phyloP scores from a whole-genome alignment of 2,329 filamentous ascomycete species.

The Teratosphaeria viscida region DNA sequence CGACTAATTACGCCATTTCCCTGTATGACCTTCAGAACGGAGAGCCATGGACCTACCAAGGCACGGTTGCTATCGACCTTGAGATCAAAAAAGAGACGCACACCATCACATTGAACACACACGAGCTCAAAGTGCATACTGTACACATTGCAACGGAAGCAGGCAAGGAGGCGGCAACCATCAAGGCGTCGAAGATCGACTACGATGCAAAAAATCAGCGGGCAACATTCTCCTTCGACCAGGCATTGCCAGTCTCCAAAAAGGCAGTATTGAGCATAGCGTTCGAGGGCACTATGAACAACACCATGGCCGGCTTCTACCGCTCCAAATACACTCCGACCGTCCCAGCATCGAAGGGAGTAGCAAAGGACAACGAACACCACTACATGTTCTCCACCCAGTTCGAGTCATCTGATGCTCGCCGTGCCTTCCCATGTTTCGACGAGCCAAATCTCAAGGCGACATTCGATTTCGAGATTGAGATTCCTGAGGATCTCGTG shows the following conservation, averaged over 20 bases:
- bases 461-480: slow-evolving; percentile 86
- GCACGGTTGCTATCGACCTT: slow-evolving; percentile 69
- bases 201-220: slow-evolving; percentile 81
- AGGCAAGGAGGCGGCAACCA: slow-evolving; percentile 46
- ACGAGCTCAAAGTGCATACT: slow-evolving; percentile 67
- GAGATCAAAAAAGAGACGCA: slow-evolving; percentile 61
- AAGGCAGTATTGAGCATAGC: slow-evolving; percentile 58
- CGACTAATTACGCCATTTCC: slow-evolving; percentile 74
- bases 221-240: slow-evolving; percentile 64
- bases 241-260: slow-evolving; percentile 57
- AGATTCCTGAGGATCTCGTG: slow-evolving; percentile 77
- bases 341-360: slow-evolving; percentile 60
- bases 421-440: slow-evolving; percentile 92
- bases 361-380: slow-evolving; percentile 59
- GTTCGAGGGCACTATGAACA: slow-evolving; percentile 77
- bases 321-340: slow-evolving; percentile 85
- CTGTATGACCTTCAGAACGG: slow-evolving; percentile 67
- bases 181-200: slow-evolving; percentile 56
- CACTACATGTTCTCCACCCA: slow-evolving; percentile 75
- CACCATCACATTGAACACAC: slow-evolving; percentile 72
- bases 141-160: slow-evolving; percentile 52
- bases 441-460: slow-evolving; percentile 97
- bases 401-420: slow-evolving; percentile 92
- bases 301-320: slow-evolving; percentile 92
- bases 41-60: slow-evolving; percentile 71